These are phyloP conservation scores for Coprinellus micaceus DNA, from an alignment of 768 basidiomycete species.

Conservation along the genomic window DNA sequence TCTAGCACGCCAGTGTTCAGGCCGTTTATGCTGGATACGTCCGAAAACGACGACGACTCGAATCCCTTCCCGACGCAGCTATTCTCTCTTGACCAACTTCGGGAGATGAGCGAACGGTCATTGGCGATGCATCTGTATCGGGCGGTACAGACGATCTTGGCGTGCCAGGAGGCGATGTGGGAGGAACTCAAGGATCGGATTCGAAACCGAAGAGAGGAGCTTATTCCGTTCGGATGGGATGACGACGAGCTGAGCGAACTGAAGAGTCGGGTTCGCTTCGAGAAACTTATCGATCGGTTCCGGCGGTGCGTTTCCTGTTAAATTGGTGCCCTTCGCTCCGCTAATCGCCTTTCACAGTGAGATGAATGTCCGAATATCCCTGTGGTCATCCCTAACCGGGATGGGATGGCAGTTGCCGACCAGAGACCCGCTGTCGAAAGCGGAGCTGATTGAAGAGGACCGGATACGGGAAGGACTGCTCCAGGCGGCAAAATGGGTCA, in stretches of 20 bases:
- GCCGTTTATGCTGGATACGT: slow-evolving; percentile 45
- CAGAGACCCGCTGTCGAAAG: slow-evolving; percentile 62
- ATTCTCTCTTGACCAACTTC: slow-evolving; percentile 40
- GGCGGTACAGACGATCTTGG: slow-evolving; percentile 58
- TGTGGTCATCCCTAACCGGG: slow-evolving; percentile 60
- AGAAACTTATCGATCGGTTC: slow-evolving; percentile 56
- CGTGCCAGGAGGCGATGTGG: slow-evolving; percentile 76
- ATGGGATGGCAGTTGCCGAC: slow-evolving; percentile 58
- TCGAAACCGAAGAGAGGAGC: slow-evolving; percentile 50
- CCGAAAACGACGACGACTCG: slow-evolving; percentile 40
- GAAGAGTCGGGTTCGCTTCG: slow-evolving; percentile 55
- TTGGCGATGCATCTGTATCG: slow-evolving; percentile 69
- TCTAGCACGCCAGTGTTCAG: slow-evolving; percentile 16
- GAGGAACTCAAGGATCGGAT: slow-evolving; percentile 64
- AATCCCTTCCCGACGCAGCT: slow-evolving; percentile 31
- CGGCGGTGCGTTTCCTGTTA: slow-evolving; percentile 31
- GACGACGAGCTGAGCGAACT: slow-evolving; percentile 58
- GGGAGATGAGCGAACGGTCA: slow-evolving; percentile 51
- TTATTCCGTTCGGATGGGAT: slow-evolving; percentile 66
- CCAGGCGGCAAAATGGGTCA: slow-evolving; percentile 50
- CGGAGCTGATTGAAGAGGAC: slow-evolving; percentile 66
- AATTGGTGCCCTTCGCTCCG: background rate
- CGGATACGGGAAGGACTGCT: slow-evolving; percentile 58
- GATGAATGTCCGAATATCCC: slow-evolving; percentile 58
- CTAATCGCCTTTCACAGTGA: slow-evolving; percentile 39